phyloP scores from a whole-genome alignment of 768 basidiomycete genomes.

The Pholiota molesta region DNA sequence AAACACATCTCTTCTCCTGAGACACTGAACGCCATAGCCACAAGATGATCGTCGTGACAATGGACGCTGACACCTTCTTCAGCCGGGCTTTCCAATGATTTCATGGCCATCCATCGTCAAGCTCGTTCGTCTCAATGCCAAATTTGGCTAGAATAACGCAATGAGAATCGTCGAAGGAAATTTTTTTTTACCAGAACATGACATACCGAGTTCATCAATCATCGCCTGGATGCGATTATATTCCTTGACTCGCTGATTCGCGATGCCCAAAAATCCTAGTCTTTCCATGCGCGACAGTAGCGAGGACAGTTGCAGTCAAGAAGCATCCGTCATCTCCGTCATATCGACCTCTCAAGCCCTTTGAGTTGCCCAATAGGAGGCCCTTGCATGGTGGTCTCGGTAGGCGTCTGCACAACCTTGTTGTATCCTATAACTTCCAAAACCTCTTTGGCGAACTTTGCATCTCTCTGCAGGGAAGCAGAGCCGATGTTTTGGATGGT shows the following conservation, averaged over 20 bases:
- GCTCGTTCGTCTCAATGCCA: conserved; percentile 88
- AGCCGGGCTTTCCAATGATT: conserved; percentile 79
- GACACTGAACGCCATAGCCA: conserved; percentile 98
- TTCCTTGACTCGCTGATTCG: conserved; percentile 98
- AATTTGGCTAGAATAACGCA: conserved; percentile 72
- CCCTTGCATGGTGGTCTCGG: conserved; percentile 89
- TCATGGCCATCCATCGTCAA: conserved; percentile 85
- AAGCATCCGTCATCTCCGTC: conserved; percentile 99
- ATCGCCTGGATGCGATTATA: conserved; percentile 97
- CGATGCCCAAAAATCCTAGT: conserved; percentile 90
- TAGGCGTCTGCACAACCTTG: conserved; percentile 81
- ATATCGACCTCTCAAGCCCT: conserved; percentile 89
- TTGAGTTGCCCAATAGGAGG: conserved; percentile 82
- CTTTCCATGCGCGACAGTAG: conserved; percentile 74
- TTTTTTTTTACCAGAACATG: neutral
- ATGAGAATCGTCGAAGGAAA: neutral
- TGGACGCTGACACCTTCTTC: conserved; percentile 78
- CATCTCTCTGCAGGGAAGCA: conserved; percentile 94
- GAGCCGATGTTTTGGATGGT: conserved; percentile 93
- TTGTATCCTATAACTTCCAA: conserved; percentile 92
- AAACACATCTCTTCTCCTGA: conserved; percentile 94
- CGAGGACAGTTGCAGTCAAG: conserved; percentile 91
- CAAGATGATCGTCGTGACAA: conserved; percentile 98
- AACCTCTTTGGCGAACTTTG: conserved; percentile 91
- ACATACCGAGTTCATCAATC: conserved; percentile 90